Evolutionary conservation across 306 rosid genomes (phyloP).

Genomic region (Casuarina cunninghamiana): DNA sequence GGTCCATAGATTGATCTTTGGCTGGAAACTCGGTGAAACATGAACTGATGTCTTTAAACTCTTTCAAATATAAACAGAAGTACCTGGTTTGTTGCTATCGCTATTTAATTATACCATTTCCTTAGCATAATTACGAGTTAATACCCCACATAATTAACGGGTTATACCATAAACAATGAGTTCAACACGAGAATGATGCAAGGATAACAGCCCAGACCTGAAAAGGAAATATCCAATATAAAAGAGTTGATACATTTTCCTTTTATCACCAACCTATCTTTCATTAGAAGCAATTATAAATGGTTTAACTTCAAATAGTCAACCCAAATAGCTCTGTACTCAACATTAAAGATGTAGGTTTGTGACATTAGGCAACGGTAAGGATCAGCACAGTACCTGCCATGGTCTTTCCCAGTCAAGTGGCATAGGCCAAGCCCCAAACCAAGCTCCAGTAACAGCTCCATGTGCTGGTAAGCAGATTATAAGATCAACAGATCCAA

Average conservation of each 20-base stretch:
- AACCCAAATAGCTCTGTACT: neutral
- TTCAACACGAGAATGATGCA: neutral
- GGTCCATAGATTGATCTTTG: neutral
- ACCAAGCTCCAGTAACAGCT: slow-evolving; percentile 87
- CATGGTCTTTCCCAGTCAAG: slow-evolving; percentile 98
- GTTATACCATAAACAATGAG: neutral
- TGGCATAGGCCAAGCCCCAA: slow-evolving; percentile 99
- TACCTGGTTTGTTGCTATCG: neutral
- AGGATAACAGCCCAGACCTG: neutral
- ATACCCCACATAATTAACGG: neutral
- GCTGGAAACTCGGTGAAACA: neutral
- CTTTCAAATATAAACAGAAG: neutral
- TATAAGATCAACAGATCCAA: slow-evolving; percentile 59
- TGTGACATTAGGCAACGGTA: neutral
- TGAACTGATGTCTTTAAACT: neutral
- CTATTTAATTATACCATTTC: neutral
- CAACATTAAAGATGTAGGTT: neutral
- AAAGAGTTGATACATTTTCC: neutral
- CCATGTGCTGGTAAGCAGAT: slow-evolving; percentile 87
- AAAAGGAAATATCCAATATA: neutral
- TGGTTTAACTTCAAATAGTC: neutral
- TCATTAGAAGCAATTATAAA: neutral
- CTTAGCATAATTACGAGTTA: neutral
- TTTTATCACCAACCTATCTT: neutral
- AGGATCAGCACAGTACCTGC: slow-evolving; percentile 59